A percentile compares a stretch with the other conserved stretches of the same genome.
phyloP scores from a whole-genome alignment of 768 basidiomycete genomes.

The Naganishia antarctica region DNA sequence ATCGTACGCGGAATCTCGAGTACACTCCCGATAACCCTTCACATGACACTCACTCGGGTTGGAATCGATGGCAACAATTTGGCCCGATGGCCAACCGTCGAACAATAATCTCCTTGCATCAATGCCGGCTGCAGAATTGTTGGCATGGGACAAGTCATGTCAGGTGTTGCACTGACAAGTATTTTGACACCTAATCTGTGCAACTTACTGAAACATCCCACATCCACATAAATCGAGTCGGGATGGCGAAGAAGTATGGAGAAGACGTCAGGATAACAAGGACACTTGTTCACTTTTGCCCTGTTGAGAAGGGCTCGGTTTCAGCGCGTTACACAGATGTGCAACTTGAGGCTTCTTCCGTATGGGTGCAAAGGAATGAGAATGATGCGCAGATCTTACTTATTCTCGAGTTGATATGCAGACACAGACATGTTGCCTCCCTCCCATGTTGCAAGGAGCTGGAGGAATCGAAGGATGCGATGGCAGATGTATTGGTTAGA shows the following conservation, averaged over 20 bases:
- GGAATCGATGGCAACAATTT: not conserved
- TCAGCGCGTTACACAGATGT: not conserved
- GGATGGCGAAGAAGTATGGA: not conserved
- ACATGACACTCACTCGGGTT: not conserved
- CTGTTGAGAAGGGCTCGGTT: not conserved
- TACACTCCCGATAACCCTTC: no score
- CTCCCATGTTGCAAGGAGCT: no score
- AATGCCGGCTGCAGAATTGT: not conserved
- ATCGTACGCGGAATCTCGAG: not conserved
- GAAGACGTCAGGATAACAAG: not conserved
- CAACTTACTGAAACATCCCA: conserved; percentile 9
- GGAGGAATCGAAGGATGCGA: no score
- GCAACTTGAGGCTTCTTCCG: not conserved
- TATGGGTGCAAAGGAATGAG: not conserved
- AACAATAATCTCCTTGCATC: not conserved
- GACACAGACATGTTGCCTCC: not conserved
- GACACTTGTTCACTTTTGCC: conserved; percentile 5
- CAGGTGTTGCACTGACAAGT: not conserved
- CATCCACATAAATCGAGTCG: conserved; percentile 1
- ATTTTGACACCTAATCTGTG: not conserved
- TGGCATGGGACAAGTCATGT: not conserved
- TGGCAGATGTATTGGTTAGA: no score
- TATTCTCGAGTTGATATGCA: conserved; percentile 7
- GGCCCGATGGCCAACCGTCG: not conserved
- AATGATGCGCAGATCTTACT: not conserved